Evolutionary conservation across 176 grass and related monocot genomes (phyloP).

Genomic region (Oryza coarctata): DNA sequence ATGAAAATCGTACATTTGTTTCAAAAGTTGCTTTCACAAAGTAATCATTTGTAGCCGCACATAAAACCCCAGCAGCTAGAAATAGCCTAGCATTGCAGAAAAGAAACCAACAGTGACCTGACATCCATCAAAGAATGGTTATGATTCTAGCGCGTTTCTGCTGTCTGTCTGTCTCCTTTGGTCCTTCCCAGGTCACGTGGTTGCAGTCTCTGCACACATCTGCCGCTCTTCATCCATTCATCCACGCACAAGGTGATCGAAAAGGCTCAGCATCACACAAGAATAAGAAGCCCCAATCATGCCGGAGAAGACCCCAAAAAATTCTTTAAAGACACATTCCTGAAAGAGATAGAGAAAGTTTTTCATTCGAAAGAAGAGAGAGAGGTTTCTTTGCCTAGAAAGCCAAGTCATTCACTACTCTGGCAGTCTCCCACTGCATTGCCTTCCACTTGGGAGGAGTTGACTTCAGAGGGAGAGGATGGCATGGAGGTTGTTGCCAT

Average conservation of each 20-base stretch:
- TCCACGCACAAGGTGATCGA: too few relatives aligned
- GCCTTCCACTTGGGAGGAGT: constrained; percentile 10
- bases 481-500: constrained; percentile 10
- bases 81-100: neutral
- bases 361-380: neutral
- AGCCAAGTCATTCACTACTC: constrained; percentile 29
- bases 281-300: neutral
- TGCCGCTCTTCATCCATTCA: neutral
- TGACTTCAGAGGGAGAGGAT: neutral
- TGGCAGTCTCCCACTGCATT: neutral
- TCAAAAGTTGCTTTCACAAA: neutral
- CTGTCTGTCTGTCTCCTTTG: neutral
- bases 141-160: neutral
- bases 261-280: neutral
- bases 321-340: too few relatives aligned
- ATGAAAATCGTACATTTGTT: neutral
- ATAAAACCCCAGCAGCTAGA: neutral
- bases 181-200: neutral
- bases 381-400: neutral
- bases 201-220: neutral
- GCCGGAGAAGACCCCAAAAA: neutral
- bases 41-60: neutral
- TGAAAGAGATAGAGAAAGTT: neutral
- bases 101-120: neutral
- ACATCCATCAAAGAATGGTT: neutral